Evolutionary conservation across 306 rosid genomes (phyloP), one percentile per base, ranked within the genome.

Genomic region (Argentina anserina): DNA sequence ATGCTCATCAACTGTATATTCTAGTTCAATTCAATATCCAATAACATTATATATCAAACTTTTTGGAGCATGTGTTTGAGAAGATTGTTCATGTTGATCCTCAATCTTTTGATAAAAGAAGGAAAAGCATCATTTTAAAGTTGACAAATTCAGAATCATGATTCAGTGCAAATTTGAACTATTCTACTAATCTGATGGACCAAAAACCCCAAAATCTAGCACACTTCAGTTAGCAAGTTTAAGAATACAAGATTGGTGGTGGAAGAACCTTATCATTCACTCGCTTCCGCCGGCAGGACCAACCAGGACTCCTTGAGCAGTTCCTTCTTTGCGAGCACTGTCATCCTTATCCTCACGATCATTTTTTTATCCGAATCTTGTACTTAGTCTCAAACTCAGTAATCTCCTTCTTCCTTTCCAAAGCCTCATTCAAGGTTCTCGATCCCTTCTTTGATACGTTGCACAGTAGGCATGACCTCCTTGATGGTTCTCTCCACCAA

Each of bases 401-500:
- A 43, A 94, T 94, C 62, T 94, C 98, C 81, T 80, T 94, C 91
- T 94, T 94, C 91, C 78, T 91, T 76, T 86, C 97, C 89, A 94
- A 49, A 6, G 92, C 83, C 75, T 89, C 98, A 1, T 94, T 89
- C 47, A 94, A n/a, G n/a, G n/a, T n/a, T n/a, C n/a, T n/a, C n/a
- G n/a, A n/a, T n/a, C n/a, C n/a, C n/a, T n/a, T n/a, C n/a, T n/a
- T n/a, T n/a, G n/a, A n/a, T n/a, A n/a, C n/a, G n/a, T n/a, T n/a
- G n/a, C n/a, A n/a, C n/a, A n/a, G n/a, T n/a, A n/a, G n/a, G n/a
- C n/a, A n/a, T n/a, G 73, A 94, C 98, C 80, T 94, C 98, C 64
- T 85, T 88, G 84, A 91, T 84, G 53, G 98, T 94, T 88, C 98
- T 89, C 86, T 94, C 98, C 77, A 94, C 98, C 82, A 94, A 91